Evolutionary conservation across 345 rosid genomes (phyloP), one percentile per base, ranked within the genome.

Genomic region (Pistacia atlantica): DNA sequence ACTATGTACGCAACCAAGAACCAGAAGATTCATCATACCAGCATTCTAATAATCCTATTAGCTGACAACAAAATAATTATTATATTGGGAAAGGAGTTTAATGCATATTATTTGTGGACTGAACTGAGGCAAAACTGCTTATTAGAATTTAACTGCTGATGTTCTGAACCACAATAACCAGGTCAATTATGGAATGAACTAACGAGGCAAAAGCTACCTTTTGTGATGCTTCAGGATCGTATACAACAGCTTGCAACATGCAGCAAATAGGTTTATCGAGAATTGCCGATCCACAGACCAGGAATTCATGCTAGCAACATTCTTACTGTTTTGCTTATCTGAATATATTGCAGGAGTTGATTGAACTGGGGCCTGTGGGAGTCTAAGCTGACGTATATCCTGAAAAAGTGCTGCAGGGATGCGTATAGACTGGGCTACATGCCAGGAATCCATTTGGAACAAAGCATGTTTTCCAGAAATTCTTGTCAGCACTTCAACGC

Each of bases 401-500:
- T 67, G 86, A 83, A 96, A 93, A 72, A 93, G 82, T 69, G 89
- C 87, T 51, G 86, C 94, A 45, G 98, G 93, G 59, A 92, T 78
- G 49, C 76, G 90, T 81, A 96, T 69, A 73, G 89, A 87, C 79
- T 92, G 97, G 69, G 86, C 88, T 71, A 92, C 78, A 74, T 93
- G 99, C 83, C 91, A 92, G 28, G 92, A 80, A 77, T 91, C 88
- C 92, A 96, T 80, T 69, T 82, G 84, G 81, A 89, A 91, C 75
- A 87, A 74, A 69, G 89, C 87, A 71, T 78, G 90, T 80, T 92
- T 93, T 78, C 92, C 95, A 74, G 88, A 89, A 80, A 91, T 77
- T 87, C 93, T 90, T 70, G 89, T 90, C 80, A 96, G 85, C 38
- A 93, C 93, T 88, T 91, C 94, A 78, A 91, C 87, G 83, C 94